Base-by-base conservation (phyloP, 2,329 filamentous ascomycete genomes). In the Diaporthe caulivora region DNA sequence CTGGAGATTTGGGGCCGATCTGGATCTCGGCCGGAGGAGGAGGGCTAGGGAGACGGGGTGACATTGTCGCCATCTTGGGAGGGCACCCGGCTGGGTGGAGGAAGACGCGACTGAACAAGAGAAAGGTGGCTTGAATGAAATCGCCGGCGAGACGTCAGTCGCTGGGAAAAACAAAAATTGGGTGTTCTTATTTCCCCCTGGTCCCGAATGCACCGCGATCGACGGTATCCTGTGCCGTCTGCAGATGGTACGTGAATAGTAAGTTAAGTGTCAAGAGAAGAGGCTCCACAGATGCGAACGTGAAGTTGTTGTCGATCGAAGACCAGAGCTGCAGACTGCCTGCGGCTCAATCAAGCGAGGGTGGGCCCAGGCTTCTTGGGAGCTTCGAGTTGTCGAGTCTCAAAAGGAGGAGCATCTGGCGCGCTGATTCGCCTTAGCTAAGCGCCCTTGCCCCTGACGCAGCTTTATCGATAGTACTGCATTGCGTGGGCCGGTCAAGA, bases 1-100 rank as follows among this genome's bases (percentile, higher is more conserved):
- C 77, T n/a, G 78, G 77, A 42, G 78, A 78, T 60, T 80, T 79
- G 58, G 82, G 80, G 65, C 91, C 93, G 76, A 97, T 92, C 85
- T 98, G 96, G 77, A 98, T 97, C 84, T 99, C 97, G 75, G 96
- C 95, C 73, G 97, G 92, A 44, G 97, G 97, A 73, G 97, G 97
- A 75, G 97, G 97, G 83, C 95, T 98, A 74, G 97, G 97, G 68
- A 99, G 91, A 81, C 97, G 93, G 76, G 97, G 96, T 62, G 95
- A 98, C 83, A 91, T 96, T 76, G 94, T 92, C 78, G 89, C 84
- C 76, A 91, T 82, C 77, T 89, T 86, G 89, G 91, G 90, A 77
- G 76, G 76, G 75, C 31, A n/a, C 60, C 31, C 47, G 29, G 21
- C 40, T 51, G 60, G 60, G 67, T 49, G 37, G 17, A 53, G 42